Percentiles rank a stretch among this genome's conserved stretches.
Evolutionary conservation across 2,329 filamentous ascomycete species (phyloP).

Genomic region (Hymenoscyphus linearis): DNA sequence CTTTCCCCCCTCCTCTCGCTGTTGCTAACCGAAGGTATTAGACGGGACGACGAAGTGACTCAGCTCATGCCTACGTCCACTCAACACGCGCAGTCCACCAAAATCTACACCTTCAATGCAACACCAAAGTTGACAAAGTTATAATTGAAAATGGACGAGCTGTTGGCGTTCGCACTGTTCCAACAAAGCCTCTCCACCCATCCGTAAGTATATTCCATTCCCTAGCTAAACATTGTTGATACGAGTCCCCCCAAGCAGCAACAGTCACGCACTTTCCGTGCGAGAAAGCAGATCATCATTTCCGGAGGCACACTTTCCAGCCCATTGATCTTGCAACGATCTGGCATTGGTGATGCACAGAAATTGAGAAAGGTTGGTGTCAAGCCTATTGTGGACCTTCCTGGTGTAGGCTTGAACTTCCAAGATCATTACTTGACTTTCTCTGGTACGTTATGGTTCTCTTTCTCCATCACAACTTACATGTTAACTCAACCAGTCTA

Average conservation of each 20-base stretch:
- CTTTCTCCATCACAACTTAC: neutral
- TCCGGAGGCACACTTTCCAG: constrained; percentile 36
- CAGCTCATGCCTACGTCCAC: constrained; percentile 73
- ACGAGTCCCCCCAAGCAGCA: constrained; percentile 25
- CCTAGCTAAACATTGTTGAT: constrained; percentile 17
- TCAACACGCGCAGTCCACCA: constrained; percentile 61
- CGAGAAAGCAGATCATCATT: constrained; percentile 42
- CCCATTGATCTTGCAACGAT: constrained; percentile 51
- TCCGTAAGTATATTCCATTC: constrained; percentile 29
- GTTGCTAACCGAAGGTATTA: constrained; percentile 23
- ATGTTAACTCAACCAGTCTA: constrained; percentile 11
- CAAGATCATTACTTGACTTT: constrained; percentile 52
- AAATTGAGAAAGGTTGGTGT: constrained; percentile 45
- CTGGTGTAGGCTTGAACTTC: constrained; percentile 49
- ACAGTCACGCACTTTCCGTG: constrained; percentile 30
- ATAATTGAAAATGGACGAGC: constrained; percentile 56
- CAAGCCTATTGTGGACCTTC: constrained; percentile 41
- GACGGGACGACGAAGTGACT: constrained; percentile 68
- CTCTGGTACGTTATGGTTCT: constrained; percentile 30
- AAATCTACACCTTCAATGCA: constrained; percentile 54
- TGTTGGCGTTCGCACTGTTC: constrained; percentile 65
- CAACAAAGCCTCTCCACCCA: constrained; percentile 62
- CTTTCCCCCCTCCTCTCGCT: neutral
- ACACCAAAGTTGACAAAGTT: constrained; percentile 51
- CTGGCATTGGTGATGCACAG: constrained; percentile 49